Evolutionary conservation across 1,139 yeast species (phyloP), one percentile per base, ranked within the genome.

Genomic region (Yamadazyma trypodendri): DNA sequence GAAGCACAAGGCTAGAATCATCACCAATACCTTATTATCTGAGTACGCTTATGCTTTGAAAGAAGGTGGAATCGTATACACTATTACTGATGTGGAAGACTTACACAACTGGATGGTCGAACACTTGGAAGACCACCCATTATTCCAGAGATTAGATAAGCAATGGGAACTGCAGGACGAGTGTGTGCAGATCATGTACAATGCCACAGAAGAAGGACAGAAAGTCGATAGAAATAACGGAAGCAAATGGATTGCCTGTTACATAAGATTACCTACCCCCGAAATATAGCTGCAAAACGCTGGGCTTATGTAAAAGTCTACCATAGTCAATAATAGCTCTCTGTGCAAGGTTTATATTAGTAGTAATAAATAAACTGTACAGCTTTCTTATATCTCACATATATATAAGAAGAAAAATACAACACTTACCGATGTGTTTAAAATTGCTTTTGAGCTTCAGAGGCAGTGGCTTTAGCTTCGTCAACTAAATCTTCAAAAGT

Each of bases 191-290:
- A 78, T 88, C 37, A 92, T 92, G 98, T 80, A 79, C 47, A 79
- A 82, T 47, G 82, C 95, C 17, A 92, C 99, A 0, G 99, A 92
- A 61, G 99, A 92, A 63, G 98, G 98, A 40, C 92, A 92, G 64
- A 94, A 94, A 63, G 99, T 92, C 31, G 81, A 81, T 35, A 77
- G 98, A 55, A 94, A 92, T 58, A 75, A 82, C 33, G 99, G 98
- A 22, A 71, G 69, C 45, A 92, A 92, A 60, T 92, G 75, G 63
- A 75, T 89, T 28, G 97, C 97, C 16, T 92, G 97, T 58, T 92
- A 81, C 61, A 77, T 72, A 57, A 77, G 98, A 56, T 57, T 83
- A 39, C 81, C 88, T 37, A 73, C 73, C 38, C 88, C 87, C 2
- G 64, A 56, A 13, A 42, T 46, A 43, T 44, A 40, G 33, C 15